A percentile compares a stretch with the other conserved stretches of the same genome.
phyloP scores from a whole-genome alignment of 2,329 filamentous ascomycete species.

The Clathrospora elynae region DNA sequence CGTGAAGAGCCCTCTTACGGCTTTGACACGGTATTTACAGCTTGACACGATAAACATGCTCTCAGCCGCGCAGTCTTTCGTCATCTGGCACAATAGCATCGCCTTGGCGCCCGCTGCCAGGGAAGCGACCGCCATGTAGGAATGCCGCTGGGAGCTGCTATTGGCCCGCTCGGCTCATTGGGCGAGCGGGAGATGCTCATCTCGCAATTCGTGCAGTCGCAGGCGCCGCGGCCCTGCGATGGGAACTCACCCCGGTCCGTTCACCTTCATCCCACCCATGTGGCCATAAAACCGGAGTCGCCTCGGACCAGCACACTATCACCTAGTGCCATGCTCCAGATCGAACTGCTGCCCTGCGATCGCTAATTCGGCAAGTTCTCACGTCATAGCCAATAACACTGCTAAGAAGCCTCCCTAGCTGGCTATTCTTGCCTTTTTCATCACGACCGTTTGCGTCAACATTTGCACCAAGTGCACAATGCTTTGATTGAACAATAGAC shows the following conservation, averaged over 20 bases:
- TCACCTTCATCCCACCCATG: constrained; percentile 35
- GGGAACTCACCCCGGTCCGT: constrained; percentile 37
- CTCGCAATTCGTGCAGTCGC: constrained; percentile 39
- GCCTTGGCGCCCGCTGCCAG: constrained; percentile 36
- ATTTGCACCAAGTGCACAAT: too few relatives aligned
- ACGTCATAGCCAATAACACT: constrained; percentile 43
- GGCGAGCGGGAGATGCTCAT: constrained; percentile 35
- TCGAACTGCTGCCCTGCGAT: constrained; percentile 37
- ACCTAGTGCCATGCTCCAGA: constrained; percentile 31
- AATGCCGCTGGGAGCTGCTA: constrained; percentile 18
- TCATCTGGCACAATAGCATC: constrained; percentile 34
- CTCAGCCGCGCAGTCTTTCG: constrained; percentile 37
- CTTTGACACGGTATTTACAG: constrained; percentile 19
- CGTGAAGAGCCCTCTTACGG: constrained; percentile 22
- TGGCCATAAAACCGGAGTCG: constrained; percentile 40
- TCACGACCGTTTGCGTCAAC: not conserved
- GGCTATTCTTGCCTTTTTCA: constrained; percentile 17
- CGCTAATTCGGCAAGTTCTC: constrained; percentile 32
- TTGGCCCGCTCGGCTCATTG: constrained; percentile 37
- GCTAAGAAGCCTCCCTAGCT: constrained; percentile 33
- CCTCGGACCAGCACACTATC: constrained; percentile 33
- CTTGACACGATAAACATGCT: constrained; percentile 11
- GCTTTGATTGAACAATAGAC: too few relatives aligned
- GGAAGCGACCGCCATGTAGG: constrained; percentile 33
- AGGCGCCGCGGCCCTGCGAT: constrained; percentile 28